phyloP scores from a whole-genome alignment of 2,329 filamentous ascomycete species.

The Colletotrichum eleusines region DNA sequence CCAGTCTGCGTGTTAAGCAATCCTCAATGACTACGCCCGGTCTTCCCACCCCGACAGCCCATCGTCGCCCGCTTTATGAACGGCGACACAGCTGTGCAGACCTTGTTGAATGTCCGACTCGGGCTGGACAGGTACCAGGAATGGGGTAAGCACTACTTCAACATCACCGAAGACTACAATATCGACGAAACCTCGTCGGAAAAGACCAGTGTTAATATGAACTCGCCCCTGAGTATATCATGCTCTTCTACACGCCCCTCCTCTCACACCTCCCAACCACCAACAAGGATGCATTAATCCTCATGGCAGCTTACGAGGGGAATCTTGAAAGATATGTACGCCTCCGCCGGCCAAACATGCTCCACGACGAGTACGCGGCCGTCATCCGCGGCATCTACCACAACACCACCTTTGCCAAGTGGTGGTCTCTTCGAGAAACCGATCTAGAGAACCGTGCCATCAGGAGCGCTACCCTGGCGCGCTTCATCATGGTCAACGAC shows the following conservation, averaged over 20 bases:
- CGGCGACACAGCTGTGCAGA: not conserved
- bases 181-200: not conserved
- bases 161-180: not conserved
- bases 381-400: not conserved
- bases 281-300: not conserved
- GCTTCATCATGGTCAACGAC: conserved; percentile 50
- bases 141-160: not conserved
- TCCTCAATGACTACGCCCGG: conserved; percentile 54
- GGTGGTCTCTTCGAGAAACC: conserved; percentile 35
- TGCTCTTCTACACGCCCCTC: not conserved
- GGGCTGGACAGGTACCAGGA: not conserved
- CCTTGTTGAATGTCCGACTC: not conserved
- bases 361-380: not conserved
- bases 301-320: not conserved
- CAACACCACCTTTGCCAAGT: conserved; percentile 36
- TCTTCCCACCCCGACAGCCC: not conserved
- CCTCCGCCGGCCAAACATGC: not conserved
- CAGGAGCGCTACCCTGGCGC: conserved; percentile 43
- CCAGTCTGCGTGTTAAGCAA: conserved; percentile 45
- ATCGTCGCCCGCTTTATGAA: not conserved
- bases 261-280: not conserved
- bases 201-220: not conserved
- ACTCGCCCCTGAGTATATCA: not conserved
- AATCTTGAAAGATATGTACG: not conserved
- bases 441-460: not conserved